Evolutionary conservation across 306 rosid species (phyloP).

Genomic region (Quercus berberidifolia): DNA sequence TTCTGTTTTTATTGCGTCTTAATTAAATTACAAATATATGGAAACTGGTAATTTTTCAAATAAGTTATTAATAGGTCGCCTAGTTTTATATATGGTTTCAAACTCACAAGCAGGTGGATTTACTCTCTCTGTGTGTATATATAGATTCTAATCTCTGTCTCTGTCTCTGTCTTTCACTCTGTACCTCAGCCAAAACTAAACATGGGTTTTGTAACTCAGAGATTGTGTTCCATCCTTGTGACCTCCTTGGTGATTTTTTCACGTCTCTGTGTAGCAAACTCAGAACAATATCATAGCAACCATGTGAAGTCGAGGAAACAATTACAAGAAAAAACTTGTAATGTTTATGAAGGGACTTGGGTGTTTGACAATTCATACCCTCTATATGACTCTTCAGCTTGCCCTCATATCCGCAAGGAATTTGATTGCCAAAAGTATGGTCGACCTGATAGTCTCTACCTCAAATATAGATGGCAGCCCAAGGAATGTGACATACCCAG

Average conservation of each 20-base stretch:
- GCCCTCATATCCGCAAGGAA: no score
- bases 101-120: background rate
- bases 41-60: background rate
- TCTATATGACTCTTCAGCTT: no score
- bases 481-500: conserved; percentile 48
- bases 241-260: no score
- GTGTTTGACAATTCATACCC: no score
- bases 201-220: background rate
- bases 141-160: background rate
- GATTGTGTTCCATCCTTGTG: no score
- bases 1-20: background rate
- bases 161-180: background rate
- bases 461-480: conserved; percentile 74
- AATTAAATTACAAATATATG: background rate
- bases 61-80: background rate
- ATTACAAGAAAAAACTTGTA: no score
- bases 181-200: background rate
- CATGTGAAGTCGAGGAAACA: no score
- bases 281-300: no score
- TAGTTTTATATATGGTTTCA: background rate
- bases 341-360: no score
- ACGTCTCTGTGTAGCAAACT: no score
- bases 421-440: no score
- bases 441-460: conserved; percentile 45
- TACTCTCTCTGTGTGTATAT: no score